Base-by-base conservation (phyloP, 495 filamentous ascomycete genomes). In the Penicillium macrosclerotiorum region DNA sequence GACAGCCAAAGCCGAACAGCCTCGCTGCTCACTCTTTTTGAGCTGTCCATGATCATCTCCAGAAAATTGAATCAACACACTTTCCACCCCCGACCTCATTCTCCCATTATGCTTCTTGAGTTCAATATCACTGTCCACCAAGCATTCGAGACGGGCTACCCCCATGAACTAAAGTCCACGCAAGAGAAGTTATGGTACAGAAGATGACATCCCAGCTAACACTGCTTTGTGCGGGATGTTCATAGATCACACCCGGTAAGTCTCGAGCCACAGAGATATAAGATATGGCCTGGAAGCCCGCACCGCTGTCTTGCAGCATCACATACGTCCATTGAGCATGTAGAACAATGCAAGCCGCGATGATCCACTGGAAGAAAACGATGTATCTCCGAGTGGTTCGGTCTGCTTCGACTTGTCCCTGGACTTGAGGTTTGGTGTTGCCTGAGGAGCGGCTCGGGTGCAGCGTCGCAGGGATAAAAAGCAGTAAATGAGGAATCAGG, bases 381-480 rank as follows among this genome's bases (percentile, higher is more conserved):
- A 22, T 35, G 49, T 59, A 59, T 34, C 49, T 45, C 19, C 14
- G 32, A 9, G 45, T 45, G 14, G 47, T 51, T 11, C 29, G 22
- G 2, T 41, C 40, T 20, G 36, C 47, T 20, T 47, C 42, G 13
- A 13, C 32, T n/a, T 3, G 3, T 2, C 6, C 19, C 16, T 19
- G 19, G 11, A 7, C 30, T 4, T 7, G 46, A 9, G 25, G n/a
- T 32, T 49, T 42, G 8, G 20, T 47, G 17, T 11, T 43, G n/a
- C n/a, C n/a, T 14, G 50, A 42, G 7, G 37, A 26, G 18, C 11
- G 18, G 12, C n/a, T 35, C 9, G 55, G 55, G 9, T 40, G 27
- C 14, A 64, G 22, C 5, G 57, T 25, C 0, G 79, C 43, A 37
- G 75, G 75, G n/a, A 76, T 57, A 33, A 83, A 73, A 4, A 72